Evolutionary conservation across 2,329 filamentous ascomycete genomes (phyloP).

Genomic region (Trichoderma koningiopsis): DNA sequence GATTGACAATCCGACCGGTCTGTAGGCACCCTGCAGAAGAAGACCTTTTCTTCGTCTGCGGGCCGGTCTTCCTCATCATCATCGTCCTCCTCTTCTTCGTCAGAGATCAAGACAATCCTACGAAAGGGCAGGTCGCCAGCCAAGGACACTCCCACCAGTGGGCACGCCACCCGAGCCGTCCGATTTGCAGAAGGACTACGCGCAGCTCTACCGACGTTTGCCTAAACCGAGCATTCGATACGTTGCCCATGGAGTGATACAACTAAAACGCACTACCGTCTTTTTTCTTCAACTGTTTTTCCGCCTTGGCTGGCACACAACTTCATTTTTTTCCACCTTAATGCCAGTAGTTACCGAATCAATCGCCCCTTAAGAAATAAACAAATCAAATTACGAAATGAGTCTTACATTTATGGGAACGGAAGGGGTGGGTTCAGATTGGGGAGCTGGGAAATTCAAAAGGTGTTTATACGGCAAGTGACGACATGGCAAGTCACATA

Average conservation of each 20-base stretch:
- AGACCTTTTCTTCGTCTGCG: constrained; percentile 54
- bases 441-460: constrained; percentile 25
- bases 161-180: constrained; percentile 44
- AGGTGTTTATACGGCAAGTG: constrained; percentile 37
- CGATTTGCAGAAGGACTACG: constrained; percentile 47
- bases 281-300: constrained; percentile 1
- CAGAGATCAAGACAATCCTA: constrained; percentile 48
- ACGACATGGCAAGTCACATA: constrained; percentile 38
- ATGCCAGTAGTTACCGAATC: constrained; percentile 23
- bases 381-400: constrained; percentile 8
- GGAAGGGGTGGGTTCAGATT: constrained; percentile 12
- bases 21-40: constrained; percentile 53
- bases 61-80: constrained; percentile 61
- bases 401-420: constrained; percentile 8
- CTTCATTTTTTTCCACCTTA: constrained; percentile 21
- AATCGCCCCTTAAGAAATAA: constrained; percentile 20
- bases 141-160: constrained; percentile 40
- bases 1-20: constrained; percentile 86
- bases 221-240: constrained; percentile 36
- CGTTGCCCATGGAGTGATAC: constrained; percentile 12
- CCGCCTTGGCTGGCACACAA: constrained; percentile 25
- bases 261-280: constrained; percentile 2
- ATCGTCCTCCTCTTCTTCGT: constrained; percentile 45
- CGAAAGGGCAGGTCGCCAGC: constrained; percentile 46
- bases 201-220: constrained; percentile 42